These are phyloP conservation scores for Cryoendolithus antarcticus DNA, from an alignment of 2,329 filamentous ascomycete species.

Conservation along the genomic window DNA sequence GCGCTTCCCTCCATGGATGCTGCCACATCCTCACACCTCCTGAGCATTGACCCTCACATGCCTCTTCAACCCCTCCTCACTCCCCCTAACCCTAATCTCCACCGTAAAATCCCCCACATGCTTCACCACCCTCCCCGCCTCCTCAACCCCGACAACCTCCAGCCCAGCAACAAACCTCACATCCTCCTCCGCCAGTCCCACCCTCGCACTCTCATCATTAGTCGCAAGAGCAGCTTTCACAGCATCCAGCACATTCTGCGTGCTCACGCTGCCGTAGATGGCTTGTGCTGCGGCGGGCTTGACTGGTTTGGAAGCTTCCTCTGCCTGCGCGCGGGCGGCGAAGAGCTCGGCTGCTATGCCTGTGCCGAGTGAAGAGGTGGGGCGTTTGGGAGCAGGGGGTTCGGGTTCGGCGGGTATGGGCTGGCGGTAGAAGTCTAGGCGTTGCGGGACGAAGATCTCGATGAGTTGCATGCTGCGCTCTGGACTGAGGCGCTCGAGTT, in stretches of 20 bases:
- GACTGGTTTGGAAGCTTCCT: conserved; percentile 8
- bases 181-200: conserved; percentile 38
- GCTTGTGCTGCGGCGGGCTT: conserved; percentile 11
- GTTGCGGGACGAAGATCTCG: conserved; percentile 33
- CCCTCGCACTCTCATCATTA: conserved; percentile 39
- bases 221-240: conserved; percentile 37
- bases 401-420: conserved; percentile 23
- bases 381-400: conserved; percentile 4
- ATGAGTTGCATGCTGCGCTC: conserved; percentile 35
- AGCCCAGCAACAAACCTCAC: conserved; percentile 35
- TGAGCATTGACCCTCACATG: conserved; percentile 30
- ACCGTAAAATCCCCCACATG: conserved; percentile 40
- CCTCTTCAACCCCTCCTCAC: conserved; percentile 29
- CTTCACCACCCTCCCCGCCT: conserved; percentile 34
- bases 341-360: conserved; percentile 20
- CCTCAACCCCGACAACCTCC: conserved; percentile 16
- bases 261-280: conserved; percentile 45
- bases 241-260: conserved; percentile 37
- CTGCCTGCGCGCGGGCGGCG: conserved; percentile 13
- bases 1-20: no score
- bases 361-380: conserved; percentile 3
- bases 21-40: conserved; percentile 9
- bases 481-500: conserved; percentile 29
- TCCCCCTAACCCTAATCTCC: conserved; percentile 38
- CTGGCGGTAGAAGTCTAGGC: conserved; percentile 36